Base-by-base conservation (phyloP, 192 early-diverging fungal genomes). In the Coemansia sp. region DNA sequence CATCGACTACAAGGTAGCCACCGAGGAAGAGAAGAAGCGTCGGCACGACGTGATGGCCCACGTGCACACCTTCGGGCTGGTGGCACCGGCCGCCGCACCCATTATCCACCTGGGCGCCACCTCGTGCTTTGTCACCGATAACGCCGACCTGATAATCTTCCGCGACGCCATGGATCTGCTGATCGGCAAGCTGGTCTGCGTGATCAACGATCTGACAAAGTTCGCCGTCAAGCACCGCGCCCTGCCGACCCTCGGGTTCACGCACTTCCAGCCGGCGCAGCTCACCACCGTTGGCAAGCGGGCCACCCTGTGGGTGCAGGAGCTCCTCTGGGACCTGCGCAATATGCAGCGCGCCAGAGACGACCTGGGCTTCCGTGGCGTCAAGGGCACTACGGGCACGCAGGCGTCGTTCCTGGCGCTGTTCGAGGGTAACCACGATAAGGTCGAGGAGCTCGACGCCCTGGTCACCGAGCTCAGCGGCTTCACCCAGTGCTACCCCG, bases 21-120 rank as follows among this genome's bases (percentile, higher is more conserved):
- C 86, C 33, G 85, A 73, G 25, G 96, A 98, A 73, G 96, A 98
- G 66, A 91, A 92, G 83, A 84, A 86, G 52, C 83, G 94, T 14
- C 83, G 96, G 14, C 96, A 98, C 78, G 96, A 98, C 78, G 96
- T 98, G 45, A 98, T 98, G 94, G 94, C 96, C n/a, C 96, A 98
- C 67, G 96, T 98, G 25, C 94, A 98, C 76, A 90, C 94, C 15
- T 93, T 93, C 78, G 95, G 93, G 41, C 65, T 91, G 5, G 91
- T 83, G 14, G 87, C 86, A 38, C 93, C 93, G 22, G 81, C 73
- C 24, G 93, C 93, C n/a, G 93, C 93, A 4, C 87, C 84, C 23
- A 95, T 98, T 59, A 98, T 98, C 71, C 96, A 98, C 67, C 80
- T 98, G 57, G 96, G 96, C 22, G 96, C 96, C 7, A 98, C 96